phyloP scores from a whole-genome alignment of 495 filamentous ascomycete genomes.

The Neurospora sp. region DNA sequence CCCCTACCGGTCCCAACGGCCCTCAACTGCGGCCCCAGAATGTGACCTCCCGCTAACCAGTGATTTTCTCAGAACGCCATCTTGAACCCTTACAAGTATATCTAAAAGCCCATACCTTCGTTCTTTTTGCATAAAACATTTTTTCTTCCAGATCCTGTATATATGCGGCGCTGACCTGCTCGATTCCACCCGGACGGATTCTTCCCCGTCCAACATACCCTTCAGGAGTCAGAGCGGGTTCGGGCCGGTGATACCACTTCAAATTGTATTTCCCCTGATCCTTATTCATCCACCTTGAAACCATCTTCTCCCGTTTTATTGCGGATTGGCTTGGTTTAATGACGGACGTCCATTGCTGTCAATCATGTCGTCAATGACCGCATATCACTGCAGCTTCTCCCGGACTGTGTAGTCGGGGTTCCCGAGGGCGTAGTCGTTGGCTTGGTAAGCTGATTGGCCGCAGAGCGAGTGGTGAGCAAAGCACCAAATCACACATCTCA shows the following conservation, averaged over 20 bases:
- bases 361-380: neutral
- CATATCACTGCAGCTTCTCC: neutral
- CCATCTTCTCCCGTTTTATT: neutral
- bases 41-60: slow-evolving; percentile 1
- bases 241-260: neutral
- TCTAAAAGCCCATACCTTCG: slow-evolving; percentile 19
- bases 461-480: neutral
- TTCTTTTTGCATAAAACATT: neutral
- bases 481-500: neutral
- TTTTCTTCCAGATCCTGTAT: neutral
- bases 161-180: neutral
- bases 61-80: slow-evolving; percentile 54
- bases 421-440: neutral
- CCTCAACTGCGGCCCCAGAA: neutral
- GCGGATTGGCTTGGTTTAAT: neutral
- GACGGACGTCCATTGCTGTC: neutral
- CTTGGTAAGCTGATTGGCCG: neutral
- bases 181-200: neutral
- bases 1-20: neutral
- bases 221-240: neutral
- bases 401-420: neutral
- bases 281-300: neutral
- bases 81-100: slow-evolving; percentile 85
- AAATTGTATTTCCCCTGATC: neutral
- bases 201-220: neutral